These are phyloP conservation scores for Rosa persica DNA, from an alignment of 306 rosid genomes.

Conservation along the genomic window DNA sequence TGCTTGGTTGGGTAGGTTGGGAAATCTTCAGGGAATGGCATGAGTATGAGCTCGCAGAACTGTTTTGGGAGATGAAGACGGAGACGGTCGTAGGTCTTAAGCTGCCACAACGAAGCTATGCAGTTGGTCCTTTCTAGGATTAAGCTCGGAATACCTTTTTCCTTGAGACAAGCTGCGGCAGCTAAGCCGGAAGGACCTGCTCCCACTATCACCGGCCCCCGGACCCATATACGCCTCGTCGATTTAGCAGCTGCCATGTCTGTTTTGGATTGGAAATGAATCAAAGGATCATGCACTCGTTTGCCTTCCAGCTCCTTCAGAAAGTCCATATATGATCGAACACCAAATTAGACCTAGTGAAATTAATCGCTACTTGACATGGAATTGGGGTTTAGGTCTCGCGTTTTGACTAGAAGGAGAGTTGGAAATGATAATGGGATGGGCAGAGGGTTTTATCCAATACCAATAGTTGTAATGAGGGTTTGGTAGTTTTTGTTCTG, in stretches of 20 bases:
- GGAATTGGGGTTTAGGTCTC: background rate
- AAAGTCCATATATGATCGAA: slow-evolving; percentile 45
- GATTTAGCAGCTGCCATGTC: slow-evolving; percentile 13
- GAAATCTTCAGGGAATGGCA: slow-evolving; percentile 72
- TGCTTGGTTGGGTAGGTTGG: slow-evolving; percentile 88
- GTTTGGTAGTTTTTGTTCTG: slow-evolving; percentile 19
- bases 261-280: slow-evolving; percentile 12
- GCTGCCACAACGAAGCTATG: slow-evolving; percentile 88
- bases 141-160: slow-evolving; percentile 61
- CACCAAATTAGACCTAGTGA: background rate
- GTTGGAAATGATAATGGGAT: slow-evolving; percentile 1
- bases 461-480: slow-evolving; percentile 12
- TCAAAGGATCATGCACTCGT: slow-evolving; percentile 47
- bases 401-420: background rate
- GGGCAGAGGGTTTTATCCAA: slow-evolving; percentile 12
- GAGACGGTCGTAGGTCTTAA: slow-evolving; percentile 81
- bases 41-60: slow-evolving; percentile 72
- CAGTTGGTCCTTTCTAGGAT: slow-evolving; percentile 71
- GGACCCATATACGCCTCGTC: slow-evolving; percentile 26
- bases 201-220: slow-evolving; percentile 80
- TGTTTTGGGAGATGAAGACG: slow-evolving; percentile 91
- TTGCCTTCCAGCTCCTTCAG: slow-evolving; percentile 75
- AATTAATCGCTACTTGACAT: background rate
- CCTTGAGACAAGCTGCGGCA: slow-evolving; percentile 80
- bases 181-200: slow-evolving; percentile 98